These are phyloP conservation scores for Pyrenula massariospora DNA, from an alignment of 495 filamentous ascomycete genomes.

Conservation along the genomic window DNA sequence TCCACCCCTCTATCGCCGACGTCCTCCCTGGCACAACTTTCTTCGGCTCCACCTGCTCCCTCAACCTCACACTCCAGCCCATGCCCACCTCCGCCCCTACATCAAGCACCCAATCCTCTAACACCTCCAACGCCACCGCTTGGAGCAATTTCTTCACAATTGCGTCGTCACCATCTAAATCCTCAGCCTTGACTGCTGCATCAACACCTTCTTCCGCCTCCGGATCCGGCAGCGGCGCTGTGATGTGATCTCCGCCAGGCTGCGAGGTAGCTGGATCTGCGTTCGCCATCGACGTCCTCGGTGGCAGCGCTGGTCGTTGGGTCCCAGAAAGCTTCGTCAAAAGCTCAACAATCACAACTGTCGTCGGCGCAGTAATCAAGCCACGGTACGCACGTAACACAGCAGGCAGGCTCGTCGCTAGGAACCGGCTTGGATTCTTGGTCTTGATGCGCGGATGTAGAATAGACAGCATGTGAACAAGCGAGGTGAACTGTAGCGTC, in stretches of 20 bases:
- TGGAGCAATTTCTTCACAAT: slow-evolving; percentile 64
- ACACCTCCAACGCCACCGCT: slow-evolving; percentile 72
- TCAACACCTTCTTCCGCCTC: slow-evolving; percentile 55
- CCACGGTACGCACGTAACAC: slow-evolving; percentile 55
- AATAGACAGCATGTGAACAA: slow-evolving; percentile 72
- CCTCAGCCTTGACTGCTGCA: slow-evolving; percentile 29
- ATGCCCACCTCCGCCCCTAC: slow-evolving; percentile 48
- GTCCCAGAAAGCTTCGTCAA: slow-evolving; percentile 61
- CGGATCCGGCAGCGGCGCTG: slow-evolving; percentile 62
- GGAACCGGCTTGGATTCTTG: slow-evolving; percentile 82
- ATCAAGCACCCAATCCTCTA: slow-evolving; percentile 65
- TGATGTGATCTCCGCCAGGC: slow-evolving; percentile 18
- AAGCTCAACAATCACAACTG: slow-evolving; percentile 62
- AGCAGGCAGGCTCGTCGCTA: slow-evolving; percentile 78
- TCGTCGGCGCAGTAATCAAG: slow-evolving; percentile 51
- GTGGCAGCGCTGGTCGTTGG: slow-evolving; percentile 64
- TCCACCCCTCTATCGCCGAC: slow-evolving; percentile 51
- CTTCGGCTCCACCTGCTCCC: slow-evolving; percentile 58
- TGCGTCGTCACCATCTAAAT: slow-evolving; percentile 26
- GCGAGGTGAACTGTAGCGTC: slow-evolving; percentile 51
- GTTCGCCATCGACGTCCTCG: slow-evolving; percentile 48
- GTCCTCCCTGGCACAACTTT: slow-evolving; percentile 40
- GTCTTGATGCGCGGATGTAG: slow-evolving; percentile 82
- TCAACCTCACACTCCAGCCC: slow-evolving; percentile 63
- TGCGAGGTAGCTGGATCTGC: slow-evolving; percentile 17